phyloP scores from a whole-genome alignment of 140 eudicot species.

The Anethum foeniculum region DNA sequence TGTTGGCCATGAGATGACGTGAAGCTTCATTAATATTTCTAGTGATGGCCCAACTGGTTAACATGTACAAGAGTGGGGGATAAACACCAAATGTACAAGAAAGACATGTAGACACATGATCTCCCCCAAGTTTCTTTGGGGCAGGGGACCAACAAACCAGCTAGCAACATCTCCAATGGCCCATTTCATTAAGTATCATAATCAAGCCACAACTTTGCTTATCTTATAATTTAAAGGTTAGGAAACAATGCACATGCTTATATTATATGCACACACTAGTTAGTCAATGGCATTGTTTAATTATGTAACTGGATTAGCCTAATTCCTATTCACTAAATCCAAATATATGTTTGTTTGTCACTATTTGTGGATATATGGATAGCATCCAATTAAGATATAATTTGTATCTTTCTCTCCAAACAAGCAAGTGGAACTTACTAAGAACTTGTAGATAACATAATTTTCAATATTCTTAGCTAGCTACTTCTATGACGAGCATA shows the following conservation, averaged over 20 bases:
- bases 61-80: slow-evolving; percentile 19
- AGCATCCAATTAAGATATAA: not conserved
- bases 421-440: not conserved
- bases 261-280: slow-evolving; percentile 16
- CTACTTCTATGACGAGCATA: not conserved
- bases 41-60: slow-evolving; percentile 19
- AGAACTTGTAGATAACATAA: not conserved
- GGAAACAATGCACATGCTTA: slow-evolving; percentile 38
- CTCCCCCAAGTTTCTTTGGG: slow-evolving; percentile 4
- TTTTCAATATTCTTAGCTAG: not conserved
- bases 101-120: slow-evolving; percentile 18
- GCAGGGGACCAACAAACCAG: slow-evolving; percentile 38
- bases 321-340: not conserved
- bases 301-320: not conserved
- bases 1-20: slow-evolving; percentile 16
- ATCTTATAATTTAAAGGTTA: slow-evolving; percentile 5
- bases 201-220: slow-evolving; percentile 19
- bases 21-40: slow-evolving; percentile 23
- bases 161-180: slow-evolving; percentile 36
- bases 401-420: not conserved
- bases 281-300: slow-evolving; percentile 7
- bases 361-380: not conserved
- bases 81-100: slow-evolving; percentile 26
- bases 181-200: slow-evolving; percentile 26
- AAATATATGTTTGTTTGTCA: not conserved